These are phyloP conservation scores for Nyctanthes arbortristis DNA, from an alignment of 257 asterid genomes.

Conservation along the genomic window DNA sequence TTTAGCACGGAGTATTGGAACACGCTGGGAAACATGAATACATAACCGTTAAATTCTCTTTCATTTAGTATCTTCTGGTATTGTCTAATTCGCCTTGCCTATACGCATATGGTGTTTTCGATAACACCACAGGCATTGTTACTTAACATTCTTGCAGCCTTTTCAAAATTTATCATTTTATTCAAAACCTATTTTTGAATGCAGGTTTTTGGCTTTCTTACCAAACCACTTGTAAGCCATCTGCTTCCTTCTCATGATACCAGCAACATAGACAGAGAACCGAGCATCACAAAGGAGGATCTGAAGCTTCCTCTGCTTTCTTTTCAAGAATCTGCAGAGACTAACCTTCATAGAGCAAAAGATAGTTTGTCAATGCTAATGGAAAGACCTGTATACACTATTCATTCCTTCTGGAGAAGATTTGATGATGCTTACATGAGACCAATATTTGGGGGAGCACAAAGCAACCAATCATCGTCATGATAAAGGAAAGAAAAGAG, in stretches of 20 bases:
- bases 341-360: conserved; percentile 61
- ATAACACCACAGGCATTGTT: no score
- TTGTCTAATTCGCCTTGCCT: neutral
- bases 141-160: no score
- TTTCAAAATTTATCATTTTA: neutral
- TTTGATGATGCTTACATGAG: conserved; percentile 88
- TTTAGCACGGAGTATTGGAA: neutral
- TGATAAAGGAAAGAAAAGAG: conserved; percentile 4
- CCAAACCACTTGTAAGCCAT: conserved; percentile 66
- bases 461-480: conserved; percentile 14
- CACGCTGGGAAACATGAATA: no score
- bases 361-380: conserved; percentile 74
- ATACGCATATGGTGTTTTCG: no score
- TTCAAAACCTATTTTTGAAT: neutral
- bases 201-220: conserved; percentile 87
- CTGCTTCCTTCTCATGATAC: conserved; percentile 53
- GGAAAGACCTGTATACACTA: conserved; percentile 77
- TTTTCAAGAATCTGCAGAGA: conserved; percentile 75
- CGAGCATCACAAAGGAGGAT: conserved; percentile 62
- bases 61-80: neutral
- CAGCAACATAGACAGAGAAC: conserved; percentile 52
- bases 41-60: neutral
- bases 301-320: conserved; percentile 82
- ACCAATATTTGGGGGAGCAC: conserved; percentile 78
- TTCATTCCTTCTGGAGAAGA: conserved; percentile 82